phyloP scores from a whole-genome alignment of 139 green algal species.

The Zygnema cylindricum region DNA sequence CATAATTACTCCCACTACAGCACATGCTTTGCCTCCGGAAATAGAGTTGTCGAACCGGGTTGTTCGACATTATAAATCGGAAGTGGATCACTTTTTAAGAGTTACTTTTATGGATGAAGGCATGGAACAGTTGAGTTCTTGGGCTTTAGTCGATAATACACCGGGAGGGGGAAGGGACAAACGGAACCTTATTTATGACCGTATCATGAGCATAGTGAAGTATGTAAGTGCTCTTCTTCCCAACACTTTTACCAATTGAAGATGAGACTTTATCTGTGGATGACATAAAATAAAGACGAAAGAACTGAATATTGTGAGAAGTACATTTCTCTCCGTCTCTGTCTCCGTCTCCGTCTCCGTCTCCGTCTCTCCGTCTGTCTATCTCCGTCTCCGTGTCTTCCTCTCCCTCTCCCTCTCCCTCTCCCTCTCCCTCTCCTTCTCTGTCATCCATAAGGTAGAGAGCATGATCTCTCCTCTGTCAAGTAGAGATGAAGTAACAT shows the following conservation, averaged over 20 bases:
- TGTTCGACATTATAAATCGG: not conserved
- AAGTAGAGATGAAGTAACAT: too few species aligned
- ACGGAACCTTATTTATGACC: constrained; percentile 28
- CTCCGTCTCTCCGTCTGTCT: too few species aligned
- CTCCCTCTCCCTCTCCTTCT: too few species aligned
- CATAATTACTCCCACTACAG: constrained; percentile 8
- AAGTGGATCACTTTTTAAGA: constrained; percentile 15
- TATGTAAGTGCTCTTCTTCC: not conserved
- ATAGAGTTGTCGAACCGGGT: constrained; percentile 31
- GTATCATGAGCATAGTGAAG: constrained; percentile 33
- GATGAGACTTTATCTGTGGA: too few species aligned
- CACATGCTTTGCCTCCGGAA: constrained; percentile 2
- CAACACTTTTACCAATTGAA: not conserved
- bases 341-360: too few species aligned
- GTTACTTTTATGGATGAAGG: constrained; percentile 44
- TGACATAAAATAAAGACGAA: too few species aligned
- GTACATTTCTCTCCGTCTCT: too few species aligned
- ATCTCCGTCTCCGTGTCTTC: too few species aligned
- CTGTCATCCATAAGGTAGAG: too few species aligned
- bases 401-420: too few species aligned
- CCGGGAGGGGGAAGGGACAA: not conserved
- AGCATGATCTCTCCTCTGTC: too few species aligned
- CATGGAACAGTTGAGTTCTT: not conserved
- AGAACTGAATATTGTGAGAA: too few species aligned
- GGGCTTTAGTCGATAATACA: not conserved